These are phyloP conservation scores for Diplodia scrobiculata DNA, from an alignment of 2,329 filamentous ascomycete species.

Conservation along the genomic window DNA sequence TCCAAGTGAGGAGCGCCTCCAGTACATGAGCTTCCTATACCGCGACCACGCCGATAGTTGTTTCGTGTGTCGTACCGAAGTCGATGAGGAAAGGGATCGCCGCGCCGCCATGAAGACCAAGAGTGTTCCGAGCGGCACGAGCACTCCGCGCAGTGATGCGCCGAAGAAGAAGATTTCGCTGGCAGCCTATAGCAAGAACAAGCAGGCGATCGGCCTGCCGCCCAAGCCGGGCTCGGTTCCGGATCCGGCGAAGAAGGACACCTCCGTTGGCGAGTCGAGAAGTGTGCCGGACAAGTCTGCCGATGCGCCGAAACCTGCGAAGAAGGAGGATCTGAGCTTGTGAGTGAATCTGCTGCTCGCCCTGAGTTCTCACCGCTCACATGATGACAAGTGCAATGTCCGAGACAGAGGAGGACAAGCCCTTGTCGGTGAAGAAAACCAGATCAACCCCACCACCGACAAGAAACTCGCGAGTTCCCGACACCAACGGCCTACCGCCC, in stretches of 20 bases:
- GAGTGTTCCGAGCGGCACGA: conserved; percentile 31
- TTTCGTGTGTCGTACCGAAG: conserved; percentile 54
- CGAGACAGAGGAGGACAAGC: conserved; percentile 25
- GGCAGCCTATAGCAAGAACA: conserved; percentile 61
- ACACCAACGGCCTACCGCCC: conserved; percentile 44
- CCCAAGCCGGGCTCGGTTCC: conserved; percentile 15
- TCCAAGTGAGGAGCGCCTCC: conserved; percentile 59
- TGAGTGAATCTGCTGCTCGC: not conserved
- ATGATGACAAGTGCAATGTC: conserved; percentile 6
- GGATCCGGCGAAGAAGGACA: conserved; percentile 19
- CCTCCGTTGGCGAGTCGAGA: not conserved
- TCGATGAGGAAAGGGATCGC: conserved; percentile 56
- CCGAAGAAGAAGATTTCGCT: conserved; percentile 65
- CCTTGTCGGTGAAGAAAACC: conserved; percentile 16
- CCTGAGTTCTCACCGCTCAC: conserved; percentile 5
- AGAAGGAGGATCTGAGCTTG: conserved; percentile 11
- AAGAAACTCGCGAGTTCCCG: conserved; percentile 47
- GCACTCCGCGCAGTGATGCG: conserved; percentile 45
- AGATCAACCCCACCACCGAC: conserved; percentile 33
- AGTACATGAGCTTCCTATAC: conserved; percentile 64
- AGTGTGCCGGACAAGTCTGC: conserved; percentile 20
- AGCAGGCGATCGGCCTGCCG: conserved; percentile 46
- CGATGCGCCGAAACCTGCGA: conserved; percentile 1
- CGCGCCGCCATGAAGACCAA: conserved; percentile 45
- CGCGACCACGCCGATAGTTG: conserved; percentile 58